Base-by-base conservation (phyloP, 805 yeast genomes). In the Teunomyces atbi region DNA sequence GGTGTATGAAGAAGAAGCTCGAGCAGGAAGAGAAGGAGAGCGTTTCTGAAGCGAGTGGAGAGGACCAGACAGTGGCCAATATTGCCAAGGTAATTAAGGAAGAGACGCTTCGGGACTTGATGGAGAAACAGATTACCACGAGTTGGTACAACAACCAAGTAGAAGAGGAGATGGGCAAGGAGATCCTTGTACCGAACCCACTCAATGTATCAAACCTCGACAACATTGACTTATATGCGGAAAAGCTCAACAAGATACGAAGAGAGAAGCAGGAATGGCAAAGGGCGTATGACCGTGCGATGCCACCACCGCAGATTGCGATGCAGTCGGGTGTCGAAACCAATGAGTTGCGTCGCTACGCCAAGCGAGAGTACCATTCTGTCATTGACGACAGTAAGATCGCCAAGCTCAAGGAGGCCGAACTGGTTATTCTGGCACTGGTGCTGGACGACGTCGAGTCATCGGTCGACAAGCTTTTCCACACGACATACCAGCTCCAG, bases 81-180 rank as follows among this genome's bases (percentile, higher is more conserved):
- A 76, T 84, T 32, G 85, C 89, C 16, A 76, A 79, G 47, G 81
- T 80, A 3, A 82, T 87, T 35, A 77, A 81, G 57, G 84, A 82
- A 45, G 89, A 84, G 55, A 55, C 84, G 3, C 63, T 85, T 6
- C 64, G 75, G 23, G 89, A 82, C 53, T 62, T 87, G 45, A 68
- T 73, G 13, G 77, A 80, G 32, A 89, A 88, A 6, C 70, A 73
- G 46, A 72, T 86, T 12, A 68, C 78, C 42, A 79, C 86, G 3
- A 81, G 85, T 57, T 87, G 94, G 95, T 83, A 84, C 76, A 71
- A 69, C 43, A 61, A 57, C 3, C 61, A 54, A 1, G 63, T 54
- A 4, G 59, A 56, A 6, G 51, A 49, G 10, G 60, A 53, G 18
- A 57, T 57, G 16, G 64, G 59, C 44, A 62, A 56, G 39, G 62